Base-by-base conservation (phyloP, 768 basidiomycete species). In the Kwoniella sp. region DNA sequence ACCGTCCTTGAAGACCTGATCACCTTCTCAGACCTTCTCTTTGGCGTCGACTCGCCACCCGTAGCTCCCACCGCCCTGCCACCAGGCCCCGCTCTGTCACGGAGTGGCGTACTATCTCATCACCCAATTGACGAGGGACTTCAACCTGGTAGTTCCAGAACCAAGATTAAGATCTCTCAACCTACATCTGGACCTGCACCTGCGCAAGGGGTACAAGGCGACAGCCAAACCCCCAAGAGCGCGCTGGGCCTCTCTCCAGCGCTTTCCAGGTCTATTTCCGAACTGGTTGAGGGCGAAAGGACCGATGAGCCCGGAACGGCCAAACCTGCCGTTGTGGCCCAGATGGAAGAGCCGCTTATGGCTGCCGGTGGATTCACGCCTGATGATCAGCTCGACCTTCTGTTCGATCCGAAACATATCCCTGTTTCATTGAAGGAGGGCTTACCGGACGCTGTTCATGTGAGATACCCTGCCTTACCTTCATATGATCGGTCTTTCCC, bases 1-100 rank as follows among this genome's bases (percentile, higher is more conserved):
- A 84, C 85, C 0, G 80, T 93, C 17, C 88, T 93, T 85, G 92
- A 93, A 76, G 91, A 93, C 76, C 80, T 96, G 29, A 92, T 96
- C 68, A 84, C 82, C 24, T 84, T 90, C 76, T 84, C 86, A 0
- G 82, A 84, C 60, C 78, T 86, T 67, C 73, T 79, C 0, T 79
- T 79, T 59, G 64, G 66, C 22, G 58, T 57, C 37, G 70, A 71
- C 6, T 64, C 64, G 10, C 63, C 68, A 9, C 47, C 51, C 1
- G 54, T 56, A 30, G 69, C 68, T 15, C 72, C 71, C 0, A 56
- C 57, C 7, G 24, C 59, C 8, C 60, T 71, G 1, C 73, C 76
- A 17, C 68, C 71, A 5, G 71, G 71, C 15, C 68, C 72, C 0
- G 71, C 72, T 13, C 58, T 74, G 8, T 67, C 71, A 1, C 56